Conservation (phyloP, 257 asterid species). For the Linderniella brevidens region DNA sequence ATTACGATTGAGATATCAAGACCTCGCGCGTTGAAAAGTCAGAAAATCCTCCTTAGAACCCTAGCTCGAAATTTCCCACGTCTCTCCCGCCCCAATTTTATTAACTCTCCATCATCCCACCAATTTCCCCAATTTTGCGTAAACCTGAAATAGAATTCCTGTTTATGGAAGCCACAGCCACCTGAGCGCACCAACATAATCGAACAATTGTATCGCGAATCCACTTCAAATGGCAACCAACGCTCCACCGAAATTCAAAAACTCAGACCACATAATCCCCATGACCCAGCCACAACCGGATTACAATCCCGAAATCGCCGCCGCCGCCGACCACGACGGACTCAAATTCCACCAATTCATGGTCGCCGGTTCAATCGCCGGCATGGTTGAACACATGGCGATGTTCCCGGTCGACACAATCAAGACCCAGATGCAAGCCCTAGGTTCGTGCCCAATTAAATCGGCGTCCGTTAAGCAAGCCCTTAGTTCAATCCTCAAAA, state of each 20-base stretch:
- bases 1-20: too few species aligned
- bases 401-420: slow-evolving; percentile 95
- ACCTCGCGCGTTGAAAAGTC: too few species aligned
- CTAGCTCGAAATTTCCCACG: too few species aligned
- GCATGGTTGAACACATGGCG: slow-evolving; percentile 91
- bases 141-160: too few species aligned
- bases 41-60: too few species aligned
- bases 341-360: slow-evolving; percentile 82
- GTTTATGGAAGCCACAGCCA: too few species aligned
- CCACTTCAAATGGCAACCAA: slow-evolving; percentile 53
- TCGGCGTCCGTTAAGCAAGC: slow-evolving; percentile 51
- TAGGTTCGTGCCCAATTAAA: slow-evolving; percentile 72
- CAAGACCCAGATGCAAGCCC: slow-evolving; percentile 89
- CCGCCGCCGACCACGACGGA: slow-evolving; percentile 54
- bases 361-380: slow-evolving; percentile 89
- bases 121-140: too few species aligned
- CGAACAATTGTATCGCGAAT: background rate
- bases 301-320: slow-evolving; percentile 20
- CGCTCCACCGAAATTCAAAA: slow-evolving; percentile 52
- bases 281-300: slow-evolving; percentile 32
- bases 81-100: too few species aligned
- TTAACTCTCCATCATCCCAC: too few species aligned
- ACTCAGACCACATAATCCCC: slow-evolving; percentile 36
- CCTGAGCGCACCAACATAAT: too few species aligned
- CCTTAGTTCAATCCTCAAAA: slow-evolving; percentile 37